Base-by-base conservation (phyloP, 2,329 filamentous ascomycete genomes). In the Paecilomyces dactylethromorphus region DNA sequence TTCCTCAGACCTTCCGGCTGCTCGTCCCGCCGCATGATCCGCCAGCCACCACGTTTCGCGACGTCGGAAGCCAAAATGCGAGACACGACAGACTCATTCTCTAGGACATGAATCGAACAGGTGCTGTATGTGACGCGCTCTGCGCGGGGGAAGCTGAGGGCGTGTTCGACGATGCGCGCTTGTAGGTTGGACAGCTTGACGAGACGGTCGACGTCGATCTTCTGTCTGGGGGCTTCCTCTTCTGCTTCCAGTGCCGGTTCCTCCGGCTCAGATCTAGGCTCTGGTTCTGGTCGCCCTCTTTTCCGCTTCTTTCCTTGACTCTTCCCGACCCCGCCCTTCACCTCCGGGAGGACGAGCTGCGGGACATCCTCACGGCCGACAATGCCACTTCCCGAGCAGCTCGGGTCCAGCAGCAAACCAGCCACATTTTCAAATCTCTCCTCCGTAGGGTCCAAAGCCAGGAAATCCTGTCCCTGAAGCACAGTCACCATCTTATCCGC, bases 361-460 rank as follows among this genome's bases (percentile, higher is more conserved):
- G 91, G 86, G 71, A 87, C 84, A 53, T 92, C 90, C 66, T 97
- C 92, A 21, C 94, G 84, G 2, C 92, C 91, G 24, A 97, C 86
- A 58, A 99, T 99, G 0, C 94, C 94, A 70, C 91, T 97, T 0
- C 94, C 94, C 1, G 92, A 97, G 71, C 94, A 99, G 71, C 91
- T 96, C 0, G 94, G 94, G 70, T 99, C 94, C 1, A 99, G 82
- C 0, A 99, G 81, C 49, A 99, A 79, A 7, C 88, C 89, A 0
- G 86, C 85, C n/a, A 97, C 91, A n/a, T 85, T 78, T 53, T 76
- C 76, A 67, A 88, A 93, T 53, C 82, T 80, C 2, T 79, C 73
- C 1, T 84, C 81, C 1, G 74, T 64, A 0, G 92, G 90, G 60
- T 93, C 83, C 4, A 91, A 82, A 56, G 86, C 87, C 13, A 96